phyloP scores from a whole-genome alignment of 495 filamentous ascomycete species.

The Neurospora intermedia region DNA sequence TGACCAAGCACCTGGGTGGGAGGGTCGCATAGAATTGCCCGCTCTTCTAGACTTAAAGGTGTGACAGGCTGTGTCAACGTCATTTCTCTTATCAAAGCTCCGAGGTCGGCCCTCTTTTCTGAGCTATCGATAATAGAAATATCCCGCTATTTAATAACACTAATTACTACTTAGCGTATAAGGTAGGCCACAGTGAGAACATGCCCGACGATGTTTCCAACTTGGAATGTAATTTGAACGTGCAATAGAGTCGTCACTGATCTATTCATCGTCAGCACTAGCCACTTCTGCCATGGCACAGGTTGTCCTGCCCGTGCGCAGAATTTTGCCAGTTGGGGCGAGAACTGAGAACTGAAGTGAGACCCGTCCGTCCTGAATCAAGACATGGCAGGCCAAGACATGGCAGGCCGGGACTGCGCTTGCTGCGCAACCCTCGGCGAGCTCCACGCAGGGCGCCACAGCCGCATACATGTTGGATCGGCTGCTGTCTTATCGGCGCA shows the following conservation, averaged over 20 bases:
- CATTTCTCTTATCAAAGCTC: neutral
- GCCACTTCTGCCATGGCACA: neutral
- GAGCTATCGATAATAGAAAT: neutral
- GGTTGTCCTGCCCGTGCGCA: neutral
- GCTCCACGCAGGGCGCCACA: neutral
- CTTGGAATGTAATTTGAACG: neutral
- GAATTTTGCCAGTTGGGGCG: neutral
- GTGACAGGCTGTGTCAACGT: neutral
- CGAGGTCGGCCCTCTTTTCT: neutral
- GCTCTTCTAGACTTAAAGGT: neutral
- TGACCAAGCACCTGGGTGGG: neutral
- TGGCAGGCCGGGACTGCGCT: neutral
- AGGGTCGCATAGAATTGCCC: neutral
- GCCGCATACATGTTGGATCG: neutral
- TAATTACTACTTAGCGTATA: neutral
- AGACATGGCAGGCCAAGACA: neutral
- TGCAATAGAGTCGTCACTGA: neutral
- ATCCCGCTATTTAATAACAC: neutral
- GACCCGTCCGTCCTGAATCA: neutral
- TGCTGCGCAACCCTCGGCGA: neutral
- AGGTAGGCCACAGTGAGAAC: neutral
- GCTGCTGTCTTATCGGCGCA: constrained; percentile 4
- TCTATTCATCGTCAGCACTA: neutral
- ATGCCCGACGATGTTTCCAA: neutral
- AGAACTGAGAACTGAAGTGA: neutral